Conservation (phyloP, 768 basidiomycete genomes). For the Terana coerulea region DNA sequence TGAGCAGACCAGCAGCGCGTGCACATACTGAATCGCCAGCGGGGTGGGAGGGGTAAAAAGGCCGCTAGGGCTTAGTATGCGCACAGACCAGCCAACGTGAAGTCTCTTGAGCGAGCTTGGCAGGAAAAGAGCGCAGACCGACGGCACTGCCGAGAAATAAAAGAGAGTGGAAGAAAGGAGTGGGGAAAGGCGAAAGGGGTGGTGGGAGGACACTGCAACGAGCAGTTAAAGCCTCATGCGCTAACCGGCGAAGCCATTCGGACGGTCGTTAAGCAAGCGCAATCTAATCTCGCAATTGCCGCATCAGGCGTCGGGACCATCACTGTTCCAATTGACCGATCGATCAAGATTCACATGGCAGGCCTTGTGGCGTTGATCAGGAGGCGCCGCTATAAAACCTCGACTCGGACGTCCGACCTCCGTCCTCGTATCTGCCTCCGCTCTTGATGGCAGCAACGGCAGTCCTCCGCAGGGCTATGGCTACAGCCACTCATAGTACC, state of each 20-base stretch:
- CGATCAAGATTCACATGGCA: not conserved
- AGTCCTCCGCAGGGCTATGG: conserved; percentile 15
- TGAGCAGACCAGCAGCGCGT: not conserved
- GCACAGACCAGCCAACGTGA: conserved; percentile 22
- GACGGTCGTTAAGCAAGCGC: conserved; percentile 1
- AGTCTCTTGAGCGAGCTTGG: conserved; percentile 7
- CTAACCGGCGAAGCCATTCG: not conserved
- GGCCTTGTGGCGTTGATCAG: not conserved
- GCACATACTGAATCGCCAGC: conserved; percentile 1
- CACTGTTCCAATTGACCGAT: not conserved
- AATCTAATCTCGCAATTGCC: conserved; percentile 1
- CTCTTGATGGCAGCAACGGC: conserved; percentile 5
- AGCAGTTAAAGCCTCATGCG: too few relatives aligned
- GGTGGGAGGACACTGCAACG: conserved; percentile 15
- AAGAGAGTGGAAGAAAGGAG: conserved; percentile 13
- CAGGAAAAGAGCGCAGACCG: conserved; percentile 6
- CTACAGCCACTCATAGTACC: conserved; percentile 4
- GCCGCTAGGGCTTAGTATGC: conserved; percentile 42
- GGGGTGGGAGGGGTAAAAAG: conserved; percentile 24
- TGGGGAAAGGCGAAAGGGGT: conserved; percentile 5
- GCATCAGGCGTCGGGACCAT: not conserved
- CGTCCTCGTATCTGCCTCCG: not conserved
- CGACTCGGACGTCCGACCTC: too few relatives aligned
- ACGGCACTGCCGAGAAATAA: conserved; percentile 32
- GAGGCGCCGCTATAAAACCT: not conserved